Evolutionary conservation across 1,139 yeast genomes (phyloP), one percentile per base, ranked within the genome.

Genomic region (Pichia sp.): DNA sequence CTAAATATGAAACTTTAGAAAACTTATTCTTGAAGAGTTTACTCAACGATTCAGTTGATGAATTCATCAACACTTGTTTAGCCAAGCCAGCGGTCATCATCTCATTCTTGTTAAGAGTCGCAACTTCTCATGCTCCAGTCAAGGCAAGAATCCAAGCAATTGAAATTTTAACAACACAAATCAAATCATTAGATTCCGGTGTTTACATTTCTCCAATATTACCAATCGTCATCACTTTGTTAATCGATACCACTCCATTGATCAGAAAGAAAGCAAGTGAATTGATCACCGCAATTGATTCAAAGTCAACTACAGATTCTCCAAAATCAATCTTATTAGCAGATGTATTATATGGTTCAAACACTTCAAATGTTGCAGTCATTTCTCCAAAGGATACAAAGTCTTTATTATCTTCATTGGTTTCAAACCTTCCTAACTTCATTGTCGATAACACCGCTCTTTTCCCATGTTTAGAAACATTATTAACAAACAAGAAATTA

Each of bases 341-440:
- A 6, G 65, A 67, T 50, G 62, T 68, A 32, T 62, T 80, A 12
- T 80, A 76, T 55, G 85, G 83, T 12, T 61, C 67, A 1, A 72
- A 63, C 50, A 52, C 58, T 27, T 75, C 66, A 45, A 69, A 65
- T 52, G 67, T 58, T 54, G 73, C 72, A 42, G 79, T 85, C 21
- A 71, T 89, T 33, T 71, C 85, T 33, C 85, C 90, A 42, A 77
- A 79, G 45, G 95, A 88, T 61, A 80, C 82, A 5, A 67, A 70
- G 34, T 56, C 59, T 11, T 67, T 90, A 61, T 55, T 81, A 22
- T 65, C 68, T 3, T 63, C 71, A n/a, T 65, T 86, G 39, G 58
- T 70, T 40, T 66, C 67, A 10, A 54, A 59, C 9, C 44, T 60
- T 19, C 66, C 70, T 11, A 77, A 74, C 43, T 70, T 75, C 47